Evolutionary conservation across 2,329 filamentous ascomycete genomes (phyloP).

Genomic region (Calonectria leucothoes): DNA sequence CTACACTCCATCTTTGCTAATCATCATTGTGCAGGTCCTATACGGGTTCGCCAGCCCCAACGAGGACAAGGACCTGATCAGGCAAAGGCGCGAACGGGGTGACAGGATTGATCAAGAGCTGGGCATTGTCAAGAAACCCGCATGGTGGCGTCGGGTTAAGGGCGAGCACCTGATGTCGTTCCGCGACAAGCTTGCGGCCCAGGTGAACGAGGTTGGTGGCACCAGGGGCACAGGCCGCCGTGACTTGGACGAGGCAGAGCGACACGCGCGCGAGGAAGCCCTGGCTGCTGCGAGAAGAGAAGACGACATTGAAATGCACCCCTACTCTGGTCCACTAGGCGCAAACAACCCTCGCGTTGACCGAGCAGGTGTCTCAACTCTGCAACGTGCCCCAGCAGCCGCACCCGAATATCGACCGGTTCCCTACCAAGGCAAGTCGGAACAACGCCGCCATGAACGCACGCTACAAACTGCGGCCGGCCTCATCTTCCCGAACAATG

Average conservation of each 20-base stretch:
- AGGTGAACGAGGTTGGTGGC: slow-evolving; percentile 67
- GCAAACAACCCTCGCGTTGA: slow-evolving; percentile 46
- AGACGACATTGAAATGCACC: slow-evolving; percentile 54
- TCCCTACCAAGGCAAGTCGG: slow-evolving; percentile 56
- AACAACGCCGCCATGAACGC: slow-evolving; percentile 57
- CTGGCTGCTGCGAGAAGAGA: slow-evolving; percentile 40
- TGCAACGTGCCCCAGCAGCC: slow-evolving; percentile 28
- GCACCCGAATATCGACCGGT: slow-evolving; percentile 19
- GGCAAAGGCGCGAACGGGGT: slow-evolving; percentile 70
- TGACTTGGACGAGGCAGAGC: slow-evolving; percentile 54
- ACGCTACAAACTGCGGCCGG: slow-evolving; percentile 56
- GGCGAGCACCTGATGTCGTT: slow-evolving; percentile 58
- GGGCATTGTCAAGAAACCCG: slow-evolving; percentile 69
- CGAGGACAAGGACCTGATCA: slow-evolving; percentile 76
- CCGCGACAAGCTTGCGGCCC: slow-evolving; percentile 64
- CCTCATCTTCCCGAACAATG: slow-evolving; percentile 61
- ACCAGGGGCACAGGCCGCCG: slow-evolving; percentile 55
- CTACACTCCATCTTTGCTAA: slow-evolving; percentile 68
- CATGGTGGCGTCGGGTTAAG: slow-evolving; percentile 72
- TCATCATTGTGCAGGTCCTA: slow-evolving; percentile 64
- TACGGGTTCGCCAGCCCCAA: slow-evolving; percentile 74
- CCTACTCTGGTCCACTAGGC: slow-evolving; percentile 31
- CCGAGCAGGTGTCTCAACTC: slow-evolving; percentile 43
- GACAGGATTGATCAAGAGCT: slow-evolving; percentile 69
- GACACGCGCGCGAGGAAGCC: slow-evolving; percentile 47